A percentile compares a stretch with the other conserved stretches of the same genome.
phyloP scores from a whole-genome alignment of 768 basidiomycete genomes.

The Hericium coralloides region DNA sequence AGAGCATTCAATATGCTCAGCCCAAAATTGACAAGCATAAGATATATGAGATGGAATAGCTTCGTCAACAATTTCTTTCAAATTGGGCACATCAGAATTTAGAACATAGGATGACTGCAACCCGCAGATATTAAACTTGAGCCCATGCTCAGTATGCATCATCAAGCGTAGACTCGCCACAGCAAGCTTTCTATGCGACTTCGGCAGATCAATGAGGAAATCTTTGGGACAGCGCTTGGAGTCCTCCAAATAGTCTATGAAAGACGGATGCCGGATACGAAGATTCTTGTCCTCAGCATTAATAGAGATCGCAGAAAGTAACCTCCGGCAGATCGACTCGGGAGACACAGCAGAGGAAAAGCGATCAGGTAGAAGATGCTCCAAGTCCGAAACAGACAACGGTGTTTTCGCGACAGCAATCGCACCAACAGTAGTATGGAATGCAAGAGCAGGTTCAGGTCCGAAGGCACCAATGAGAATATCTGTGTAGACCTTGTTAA shows the following conservation, averaged over 20 bases:
- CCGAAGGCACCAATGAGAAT: background rate
- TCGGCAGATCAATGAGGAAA: slow-evolving; percentile 3
- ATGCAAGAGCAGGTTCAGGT: background rate
- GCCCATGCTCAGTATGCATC: slow-evolving; percentile 13
- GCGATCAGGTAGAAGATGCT: background rate
- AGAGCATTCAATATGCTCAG: slow-evolving; percentile 18
- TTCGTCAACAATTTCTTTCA: slow-evolving; percentile 11
- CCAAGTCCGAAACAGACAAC: slow-evolving; percentile 7
- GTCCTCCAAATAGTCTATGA: slow-evolving; percentile 8
- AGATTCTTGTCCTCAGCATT: background rate
- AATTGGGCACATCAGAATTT: slow-evolving; percentile 20
- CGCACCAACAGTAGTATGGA: slow-evolving; percentile 1
- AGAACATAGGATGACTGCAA: slow-evolving; percentile 25
- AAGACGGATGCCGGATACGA: slow-evolving; percentile 7
- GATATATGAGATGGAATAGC: slow-evolving; percentile 22
- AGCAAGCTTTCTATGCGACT: slow-evolving; percentile 15
- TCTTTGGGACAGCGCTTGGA: background rate
- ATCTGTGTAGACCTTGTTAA: slow-evolving; percentile 2
- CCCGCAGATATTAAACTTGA: slow-evolving; percentile 32
- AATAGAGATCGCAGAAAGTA: slow-evolving; percentile 5
- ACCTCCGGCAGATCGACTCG: slow-evolving; percentile 2
- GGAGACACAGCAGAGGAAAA: background rate
- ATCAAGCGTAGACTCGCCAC: slow-evolving; percentile 22
- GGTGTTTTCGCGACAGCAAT: slow-evolving; percentile 6
- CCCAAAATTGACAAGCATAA: slow-evolving; percentile 32